A percentile compares a stretch with the other conserved stretches of the same genome.
These are phyloP conservation scores for Wickerhamiella vanderwaltii DNA, from an alignment of 805 yeast genomes.

Conservation along the genomic window DNA sequence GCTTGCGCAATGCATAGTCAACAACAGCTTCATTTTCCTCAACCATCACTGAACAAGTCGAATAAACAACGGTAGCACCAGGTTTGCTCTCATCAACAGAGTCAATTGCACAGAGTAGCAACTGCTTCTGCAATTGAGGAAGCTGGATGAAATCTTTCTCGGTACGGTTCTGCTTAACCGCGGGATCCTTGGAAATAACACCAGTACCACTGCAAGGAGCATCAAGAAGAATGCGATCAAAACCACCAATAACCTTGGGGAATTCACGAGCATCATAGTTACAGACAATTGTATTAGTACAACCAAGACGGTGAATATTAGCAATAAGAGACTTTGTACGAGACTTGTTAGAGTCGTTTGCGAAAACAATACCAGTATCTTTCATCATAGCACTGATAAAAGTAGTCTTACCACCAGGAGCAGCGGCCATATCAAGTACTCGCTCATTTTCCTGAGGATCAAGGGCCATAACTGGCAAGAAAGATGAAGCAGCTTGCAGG, in stretches of 20 bases:
- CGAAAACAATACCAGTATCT: slow-evolving; percentile 93
- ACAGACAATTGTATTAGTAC: slow-evolving; percentile 92
- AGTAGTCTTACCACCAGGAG: slow-evolving; percentile 98
- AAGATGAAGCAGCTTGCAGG: slow-evolving; percentile 95
- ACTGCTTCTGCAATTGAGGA: slow-evolving; percentile 92
- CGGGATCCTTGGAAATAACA: slow-evolving; percentile 93
- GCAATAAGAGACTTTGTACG: slow-evolving; percentile 95
- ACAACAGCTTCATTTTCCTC: slow-evolving; percentile 98
- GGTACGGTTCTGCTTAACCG: slow-evolving; percentile 84
- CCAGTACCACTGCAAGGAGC: slow-evolving; percentile 99
- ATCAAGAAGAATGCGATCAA: slow-evolving; percentile 86
- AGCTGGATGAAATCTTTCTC: slow-evolving; percentile 94
- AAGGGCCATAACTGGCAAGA: slow-evolving; percentile 93
- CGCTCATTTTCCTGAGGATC: slow-evolving; percentile 97
- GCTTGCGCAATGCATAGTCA: slow-evolving; percentile 90
- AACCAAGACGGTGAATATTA: slow-evolving; percentile 92
- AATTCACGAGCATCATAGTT: slow-evolving; percentile 97
- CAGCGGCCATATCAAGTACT: slow-evolving; percentile 96
- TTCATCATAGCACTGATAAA: slow-evolving; percentile 93
- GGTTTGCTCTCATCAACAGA: slow-evolving; percentile 87
- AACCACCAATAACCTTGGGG: slow-evolving; percentile 97
- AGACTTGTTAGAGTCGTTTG: slow-evolving; percentile 92
- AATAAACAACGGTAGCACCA: slow-evolving; percentile 90
- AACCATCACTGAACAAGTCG: slow-evolving; percentile 96
- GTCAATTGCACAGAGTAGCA: slow-evolving; percentile 87